These are phyloP conservation scores for Hibiscus mutabilis DNA, from an alignment of 345 rosid genomes.

Conservation along the genomic window DNA sequence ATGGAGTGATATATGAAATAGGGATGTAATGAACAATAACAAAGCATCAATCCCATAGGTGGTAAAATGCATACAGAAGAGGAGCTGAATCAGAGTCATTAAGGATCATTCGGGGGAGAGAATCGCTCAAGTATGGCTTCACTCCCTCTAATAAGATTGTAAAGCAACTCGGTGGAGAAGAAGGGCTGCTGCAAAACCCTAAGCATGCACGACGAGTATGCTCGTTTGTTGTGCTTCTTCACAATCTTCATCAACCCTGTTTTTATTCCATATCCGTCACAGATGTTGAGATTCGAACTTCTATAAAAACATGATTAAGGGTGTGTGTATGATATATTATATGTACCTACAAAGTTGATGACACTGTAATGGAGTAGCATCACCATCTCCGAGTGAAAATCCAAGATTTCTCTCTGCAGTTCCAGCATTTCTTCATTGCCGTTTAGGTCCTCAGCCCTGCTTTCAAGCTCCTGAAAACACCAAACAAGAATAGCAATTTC, in stretches of 20 bases:
- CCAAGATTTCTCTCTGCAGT: conserved; percentile 22
- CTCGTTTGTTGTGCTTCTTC: conserved; percentile 42
- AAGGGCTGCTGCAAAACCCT: conserved; percentile 34
- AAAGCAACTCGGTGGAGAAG: conserved; percentile 37
- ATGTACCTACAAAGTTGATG: conserved; percentile 34
- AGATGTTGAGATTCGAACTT: background rate
- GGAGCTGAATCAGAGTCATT: background rate
- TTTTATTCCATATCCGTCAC: background rate
- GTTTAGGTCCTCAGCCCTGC: conserved; percentile 22
- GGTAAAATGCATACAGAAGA: background rate
- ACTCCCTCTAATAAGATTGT: conserved; percentile 30
- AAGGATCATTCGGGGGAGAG: conserved; percentile 10
- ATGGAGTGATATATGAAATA: no score
- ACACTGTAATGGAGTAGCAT: conserved; percentile 30
- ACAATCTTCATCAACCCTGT: conserved; percentile 40
- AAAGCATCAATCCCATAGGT: background rate
- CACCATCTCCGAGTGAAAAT: conserved; percentile 41
- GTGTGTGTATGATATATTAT: background rate
- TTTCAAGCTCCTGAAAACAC: conserved; percentile 31
- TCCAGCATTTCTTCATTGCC: conserved; percentile 15
- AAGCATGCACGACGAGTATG: conserved; percentile 18
- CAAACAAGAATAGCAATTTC: background rate
- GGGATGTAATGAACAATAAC: background rate
- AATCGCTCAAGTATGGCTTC: conserved; percentile 28
- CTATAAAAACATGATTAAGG: background rate